Percentiles rank a stretch among this genome's conserved stretches.
These are phyloP conservation scores for Vickermania ingenoplastis DNA, from an alignment of 208 protist genomes.

Conservation along the genomic window DNA sequence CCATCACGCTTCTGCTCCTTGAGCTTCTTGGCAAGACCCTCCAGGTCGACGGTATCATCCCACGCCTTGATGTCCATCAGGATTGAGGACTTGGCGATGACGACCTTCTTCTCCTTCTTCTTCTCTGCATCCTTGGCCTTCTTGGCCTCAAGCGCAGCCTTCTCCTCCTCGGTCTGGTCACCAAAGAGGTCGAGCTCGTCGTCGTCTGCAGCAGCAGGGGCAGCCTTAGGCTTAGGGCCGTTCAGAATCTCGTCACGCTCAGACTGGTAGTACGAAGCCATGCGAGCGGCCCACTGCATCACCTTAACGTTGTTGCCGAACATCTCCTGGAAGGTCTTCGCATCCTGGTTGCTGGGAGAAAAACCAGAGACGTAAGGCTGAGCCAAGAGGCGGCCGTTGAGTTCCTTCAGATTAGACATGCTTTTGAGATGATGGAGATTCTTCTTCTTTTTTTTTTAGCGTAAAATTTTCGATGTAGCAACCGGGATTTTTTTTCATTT, in stretches of 20 bases:
- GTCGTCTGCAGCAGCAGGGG: conserved; percentile 41
- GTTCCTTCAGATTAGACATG: conserved; percentile 79
- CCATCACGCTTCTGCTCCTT: conserved; percentile 80
- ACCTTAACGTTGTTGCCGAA: conserved; percentile 68
- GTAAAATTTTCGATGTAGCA: background rate
- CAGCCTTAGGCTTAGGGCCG: conserved; percentile 8
- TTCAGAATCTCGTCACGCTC: conserved; percentile 65
- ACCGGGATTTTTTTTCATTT: background rate
- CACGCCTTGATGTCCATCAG: conserved; percentile 91
- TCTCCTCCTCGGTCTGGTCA: conserved; percentile 79
- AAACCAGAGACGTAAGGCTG: conserved; percentile 81
- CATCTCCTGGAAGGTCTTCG: conserved; percentile 76
- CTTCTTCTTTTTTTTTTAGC: background rate
- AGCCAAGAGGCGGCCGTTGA: conserved; percentile 73
- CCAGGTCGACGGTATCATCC: conserved; percentile 88
- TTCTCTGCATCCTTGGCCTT: conserved; percentile 73
- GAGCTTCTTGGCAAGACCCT: conserved; percentile 78
- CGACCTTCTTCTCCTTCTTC: conserved; percentile 75
- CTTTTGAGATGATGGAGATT: conserved; percentile 3
- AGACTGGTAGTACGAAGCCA: conserved; percentile 85
- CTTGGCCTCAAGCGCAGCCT: conserved; percentile 81
- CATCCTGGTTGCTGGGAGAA: conserved; percentile 75
- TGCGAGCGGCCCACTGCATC: conserved; percentile 81
- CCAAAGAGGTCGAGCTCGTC: conserved; percentile 89
- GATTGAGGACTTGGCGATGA: conserved; percentile 86